Evolutionary conservation across 2,329 filamentous ascomycete species (phyloP), one percentile per base, ranked within the genome.

Genomic region (Eutypa lata): DNA sequence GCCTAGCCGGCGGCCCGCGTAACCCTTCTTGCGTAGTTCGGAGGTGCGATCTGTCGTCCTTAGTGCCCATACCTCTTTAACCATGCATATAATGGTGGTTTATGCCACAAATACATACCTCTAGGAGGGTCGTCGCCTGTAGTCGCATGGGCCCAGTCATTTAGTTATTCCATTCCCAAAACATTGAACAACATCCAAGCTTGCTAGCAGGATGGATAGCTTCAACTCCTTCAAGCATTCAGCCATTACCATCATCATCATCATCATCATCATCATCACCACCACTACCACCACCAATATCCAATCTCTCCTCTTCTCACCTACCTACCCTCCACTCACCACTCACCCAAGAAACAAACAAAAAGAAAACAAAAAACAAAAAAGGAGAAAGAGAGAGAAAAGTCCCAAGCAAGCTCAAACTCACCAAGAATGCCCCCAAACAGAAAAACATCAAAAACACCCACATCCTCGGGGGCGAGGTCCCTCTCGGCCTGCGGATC

Each of bases 351-450:
- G n/a, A n/a, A n/a, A n/a, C n/a, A n/a, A n/a, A n/a, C n/a, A n/a
- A n/a, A n/a, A n/a, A n/a, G 13, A 10, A 50, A 42, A 37, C 16
- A 42, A 44, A 16, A 51, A 42, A 50, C 24, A 24, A 16, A 40
- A 7, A 22, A 52, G 19, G 49, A 40, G 7, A 50, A 44, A 56
- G 57, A 53, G 49, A 53, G 44, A 19, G 33, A 52, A n/a, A n/a
- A n/a, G n/a, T n/a, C n/a, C n/a, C 18, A 48, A 8, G 19, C 19
- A 50, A 42, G 26, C 11, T 31, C n/a, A n/a, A 51, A 70, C 77
- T 66, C 76, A 94, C 91, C 94, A 57, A 99, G 76, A 65, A 99
- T 99, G 14, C 94, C 94, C 45, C 94, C 94, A 73, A 99, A 99
- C 45, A 99, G 75, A 68, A 97, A 99, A 10, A 90, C 87, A 65